These are phyloP conservation scores for Xylaria sp. DNA, from an alignment of 2,329 filamentous ascomycete species.

Conservation along the genomic window DNA sequence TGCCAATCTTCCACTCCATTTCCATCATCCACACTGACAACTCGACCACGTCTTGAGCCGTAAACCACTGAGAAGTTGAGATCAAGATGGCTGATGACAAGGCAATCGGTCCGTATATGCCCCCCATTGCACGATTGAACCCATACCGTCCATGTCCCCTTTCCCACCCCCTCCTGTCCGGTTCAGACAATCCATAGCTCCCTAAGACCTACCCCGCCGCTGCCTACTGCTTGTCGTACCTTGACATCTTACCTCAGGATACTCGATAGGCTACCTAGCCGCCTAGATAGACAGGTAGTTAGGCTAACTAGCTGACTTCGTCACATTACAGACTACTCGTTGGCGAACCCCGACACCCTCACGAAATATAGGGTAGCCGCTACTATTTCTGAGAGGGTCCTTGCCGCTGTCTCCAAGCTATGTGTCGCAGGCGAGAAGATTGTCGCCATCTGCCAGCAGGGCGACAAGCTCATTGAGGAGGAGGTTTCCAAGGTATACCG, in stretches of 20 bases:
- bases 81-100: constrained; percentile 31
- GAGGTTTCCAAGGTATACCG: constrained; percentile 96
- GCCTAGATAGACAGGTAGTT: no score
- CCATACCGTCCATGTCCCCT: no score
- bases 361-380: constrained; percentile 99
- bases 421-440: constrained; percentile 88
- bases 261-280: no score
- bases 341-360: constrained; percentile 90
- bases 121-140: no score
- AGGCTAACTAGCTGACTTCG: constrained; percentile 24
- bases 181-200: constrained; percentile 10
- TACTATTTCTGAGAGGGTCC: constrained; percentile 92
- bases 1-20: background rate
- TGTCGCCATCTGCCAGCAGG: constrained; percentile 90
- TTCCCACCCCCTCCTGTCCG: constrained; percentile 6
- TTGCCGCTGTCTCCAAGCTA: constrained; percentile 77
- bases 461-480: constrained; percentile 91
- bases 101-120: constrained; percentile 30
- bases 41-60: background rate
- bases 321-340: constrained; percentile 71
- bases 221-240: constrained; percentile 7
- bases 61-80: constrained; percentile 2
- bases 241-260: constrained; percentile 18
- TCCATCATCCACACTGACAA: background rate
- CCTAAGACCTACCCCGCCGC: constrained; percentile 27